Evolutionary conservation across 2,329 filamentous ascomycete species (phyloP).

Genomic region (Colletotrichum euphorbiae): DNA sequence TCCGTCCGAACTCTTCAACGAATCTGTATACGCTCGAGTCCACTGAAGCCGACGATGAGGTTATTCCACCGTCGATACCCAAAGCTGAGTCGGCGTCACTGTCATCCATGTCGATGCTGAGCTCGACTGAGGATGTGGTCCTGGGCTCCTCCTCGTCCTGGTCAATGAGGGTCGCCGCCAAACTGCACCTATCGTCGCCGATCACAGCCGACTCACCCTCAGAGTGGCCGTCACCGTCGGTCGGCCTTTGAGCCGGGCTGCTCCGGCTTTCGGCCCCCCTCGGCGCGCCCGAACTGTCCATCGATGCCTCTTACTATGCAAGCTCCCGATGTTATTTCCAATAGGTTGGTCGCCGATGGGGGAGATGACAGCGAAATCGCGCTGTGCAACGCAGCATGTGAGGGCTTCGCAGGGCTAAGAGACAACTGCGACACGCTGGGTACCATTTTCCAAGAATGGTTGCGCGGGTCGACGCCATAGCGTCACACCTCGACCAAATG

Average conservation of each 20-base stretch:
- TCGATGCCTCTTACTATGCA: neutral
- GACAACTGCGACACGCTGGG: neutral
- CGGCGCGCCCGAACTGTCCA: neutral
- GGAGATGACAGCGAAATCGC: no score
- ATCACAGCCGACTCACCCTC: neutral
- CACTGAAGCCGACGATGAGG: slow-evolving; percentile 28
- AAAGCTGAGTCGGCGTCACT: slow-evolving; percentile 32
- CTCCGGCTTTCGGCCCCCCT: neutral
- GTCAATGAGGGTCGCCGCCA: neutral
- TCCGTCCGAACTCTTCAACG: slow-evolving; percentile 34
- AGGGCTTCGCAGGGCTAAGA: neutral
- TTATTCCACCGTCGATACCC: slow-evolving; percentile 5
- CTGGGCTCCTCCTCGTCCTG: neutral
- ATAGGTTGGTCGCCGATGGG: neutral
- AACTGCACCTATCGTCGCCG: neutral
- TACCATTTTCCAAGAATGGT: neutral
- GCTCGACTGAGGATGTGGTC: neutral
- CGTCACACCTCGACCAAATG: slow-evolving; percentile 2
- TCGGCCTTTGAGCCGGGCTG: neutral
- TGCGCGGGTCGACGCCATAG: slow-evolving; percentile 2
- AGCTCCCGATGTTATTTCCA: neutral
- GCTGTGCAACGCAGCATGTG: neutral
- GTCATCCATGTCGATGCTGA: slow-evolving; percentile 25
- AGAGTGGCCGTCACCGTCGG: neutral
- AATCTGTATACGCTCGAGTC: slow-evolving; percentile 28